Conservation (phyloP, 371 early-diverging fungal species). For the Coemansia sp. region DNA sequence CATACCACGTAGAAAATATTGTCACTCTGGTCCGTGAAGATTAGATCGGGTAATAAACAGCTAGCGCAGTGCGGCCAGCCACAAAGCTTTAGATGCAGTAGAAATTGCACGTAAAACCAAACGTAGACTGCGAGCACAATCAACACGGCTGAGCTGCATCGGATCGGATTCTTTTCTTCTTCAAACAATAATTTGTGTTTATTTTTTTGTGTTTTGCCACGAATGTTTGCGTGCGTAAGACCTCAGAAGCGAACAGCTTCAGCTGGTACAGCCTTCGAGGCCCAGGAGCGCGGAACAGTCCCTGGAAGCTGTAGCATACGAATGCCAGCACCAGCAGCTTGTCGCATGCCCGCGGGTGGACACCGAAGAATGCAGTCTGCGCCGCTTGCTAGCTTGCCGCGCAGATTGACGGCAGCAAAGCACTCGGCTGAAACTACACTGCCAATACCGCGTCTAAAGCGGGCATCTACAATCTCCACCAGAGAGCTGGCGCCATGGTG, state of each 20-base stretch:
- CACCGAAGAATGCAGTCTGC: constrained; percentile 5
- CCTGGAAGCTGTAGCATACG: background rate
- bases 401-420: background rate
- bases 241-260: background rate
- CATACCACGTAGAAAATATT: constrained; percentile 63
- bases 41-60: background rate
- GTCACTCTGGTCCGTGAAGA: constrained; percentile 55
- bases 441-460: background rate
- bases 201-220: background rate
- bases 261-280: background rate
- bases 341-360: background rate
- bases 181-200: background rate
- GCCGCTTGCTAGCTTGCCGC: background rate
- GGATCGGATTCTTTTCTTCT: background rate
- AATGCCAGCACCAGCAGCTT: background rate
- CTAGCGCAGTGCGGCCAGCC: background rate
- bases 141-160: background rate
- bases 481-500: constrained; percentile 32
- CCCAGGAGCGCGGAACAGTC: background rate
- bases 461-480: constrained; percentile 39
- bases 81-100: background rate
- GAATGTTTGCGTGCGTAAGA: constrained; percentile 2
- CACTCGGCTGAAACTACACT: background rate
- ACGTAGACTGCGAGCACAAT: background rate
- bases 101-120: background rate